phyloP scores from a whole-genome alignment of 2,329 filamentous ascomycete genomes.

The Leptographium galeiforme region DNA sequence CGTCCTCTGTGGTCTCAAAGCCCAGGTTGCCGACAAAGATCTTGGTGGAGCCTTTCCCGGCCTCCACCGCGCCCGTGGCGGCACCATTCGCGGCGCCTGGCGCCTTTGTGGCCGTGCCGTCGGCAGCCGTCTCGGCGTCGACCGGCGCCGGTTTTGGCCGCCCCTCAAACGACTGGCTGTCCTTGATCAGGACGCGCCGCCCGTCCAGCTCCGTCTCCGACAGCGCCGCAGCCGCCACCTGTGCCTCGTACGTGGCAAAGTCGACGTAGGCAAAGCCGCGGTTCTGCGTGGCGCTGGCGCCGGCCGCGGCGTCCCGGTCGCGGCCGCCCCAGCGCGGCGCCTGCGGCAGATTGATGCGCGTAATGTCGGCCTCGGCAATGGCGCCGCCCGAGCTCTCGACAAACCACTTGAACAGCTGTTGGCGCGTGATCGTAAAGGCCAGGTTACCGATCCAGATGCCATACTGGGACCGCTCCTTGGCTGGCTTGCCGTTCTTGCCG shows the following conservation, averaged over 20 bases:
- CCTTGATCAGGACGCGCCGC: constrained; percentile 82
- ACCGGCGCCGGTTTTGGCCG: constrained; percentile 41
- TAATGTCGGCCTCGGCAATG: constrained; percentile 59
- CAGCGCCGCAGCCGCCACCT: constrained; percentile 66
- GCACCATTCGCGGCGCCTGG: constrained; percentile 16
- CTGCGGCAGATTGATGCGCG: constrained; percentile 64
- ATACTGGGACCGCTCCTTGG: constrained; percentile 55
- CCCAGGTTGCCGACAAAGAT: constrained; percentile 86
- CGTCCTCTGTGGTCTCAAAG: constrained; percentile 70
- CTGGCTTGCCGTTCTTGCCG: constrained; percentile 16
- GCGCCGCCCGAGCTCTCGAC: constrained; percentile 53
- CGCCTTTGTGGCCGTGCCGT: constrained; percentile 11
- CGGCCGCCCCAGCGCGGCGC: background rate
- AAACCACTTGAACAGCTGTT: constrained; percentile 69
- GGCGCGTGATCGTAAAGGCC: constrained; percentile 64
- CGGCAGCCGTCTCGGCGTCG: constrained; percentile 9
- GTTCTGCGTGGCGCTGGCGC: constrained; percentile 34
- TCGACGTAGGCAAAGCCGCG: constrained; percentile 96
- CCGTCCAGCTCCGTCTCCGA: constrained; percentile 72
- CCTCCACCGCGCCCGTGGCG: constrained; percentile 18
- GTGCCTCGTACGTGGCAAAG: constrained; percentile 56
- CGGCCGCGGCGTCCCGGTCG: background rate
- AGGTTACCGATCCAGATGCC: constrained; percentile 96
- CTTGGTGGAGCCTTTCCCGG: constrained; percentile 48
- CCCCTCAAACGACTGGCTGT: constrained; percentile 82